Conservation (phyloP, 1,284 basidiomycete genomes). For the Austroboletus niveus region DNA sequence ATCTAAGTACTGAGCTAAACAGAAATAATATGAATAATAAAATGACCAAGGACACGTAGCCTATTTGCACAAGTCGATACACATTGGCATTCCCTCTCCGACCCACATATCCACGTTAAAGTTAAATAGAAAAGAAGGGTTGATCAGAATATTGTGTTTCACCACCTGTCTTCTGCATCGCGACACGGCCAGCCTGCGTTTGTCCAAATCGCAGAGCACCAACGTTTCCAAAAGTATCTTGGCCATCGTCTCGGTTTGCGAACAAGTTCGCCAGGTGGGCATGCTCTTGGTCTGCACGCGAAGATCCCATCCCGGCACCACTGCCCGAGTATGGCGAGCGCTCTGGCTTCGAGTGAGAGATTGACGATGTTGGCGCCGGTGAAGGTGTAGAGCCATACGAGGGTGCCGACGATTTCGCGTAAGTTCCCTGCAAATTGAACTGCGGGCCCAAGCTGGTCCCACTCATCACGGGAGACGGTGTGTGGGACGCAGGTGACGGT, state of each 20-base stretch:
- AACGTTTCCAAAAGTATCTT: slow-evolving; percentile 92
- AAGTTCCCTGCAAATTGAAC: slow-evolving; percentile 67
- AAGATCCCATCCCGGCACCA: slow-evolving; percentile 32
- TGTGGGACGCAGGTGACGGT: slow-evolving; percentile 38
- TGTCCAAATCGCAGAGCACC: slow-evolving; percentile 78
- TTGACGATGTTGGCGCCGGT: slow-evolving; percentile 40
- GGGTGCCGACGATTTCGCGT: slow-evolving; percentile 42
- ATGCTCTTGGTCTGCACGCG: slow-evolving; percentile 59
- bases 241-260: slow-evolving; percentile 83
- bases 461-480: slow-evolving; percentile 35
- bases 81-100: not conserved
- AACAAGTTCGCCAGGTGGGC: slow-evolving; percentile 76
- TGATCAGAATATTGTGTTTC: slow-evolving; percentile 63
- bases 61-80: slow-evolving; percentile 12
- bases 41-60: not conserved
- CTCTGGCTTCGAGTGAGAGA: slow-evolving; percentile 29
- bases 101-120: slow-evolving; percentile 37
- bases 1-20: not conserved
- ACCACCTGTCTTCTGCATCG: slow-evolving; percentile 57
- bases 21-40: slow-evolving; percentile 11
- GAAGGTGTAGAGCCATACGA: slow-evolving; percentile 35
- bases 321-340: slow-evolving; percentile 12
- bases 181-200: slow-evolving; percentile 57
- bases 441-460: slow-evolving; percentile 34
- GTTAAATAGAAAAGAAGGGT: slow-evolving; percentile 80